Evolutionary conservation across 352 stramenopile species (phyloP).

Genomic region (Globisporangium carolinianum): DNA sequence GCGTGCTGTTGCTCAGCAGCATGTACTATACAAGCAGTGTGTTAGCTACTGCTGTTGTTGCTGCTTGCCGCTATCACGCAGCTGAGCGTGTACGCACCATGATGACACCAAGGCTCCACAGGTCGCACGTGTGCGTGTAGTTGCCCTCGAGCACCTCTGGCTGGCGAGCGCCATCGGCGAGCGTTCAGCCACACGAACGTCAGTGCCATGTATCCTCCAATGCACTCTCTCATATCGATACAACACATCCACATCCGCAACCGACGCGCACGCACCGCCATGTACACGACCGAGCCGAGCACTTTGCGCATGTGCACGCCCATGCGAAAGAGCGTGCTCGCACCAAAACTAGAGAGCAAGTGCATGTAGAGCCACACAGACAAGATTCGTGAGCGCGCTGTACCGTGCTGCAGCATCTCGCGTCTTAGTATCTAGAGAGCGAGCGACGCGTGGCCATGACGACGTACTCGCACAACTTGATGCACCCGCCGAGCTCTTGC

Average conservation of each 20-base stretch:
- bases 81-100: constrained; percentile 31
- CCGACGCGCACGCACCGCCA: constrained; percentile 40
- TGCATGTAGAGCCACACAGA: neutral
- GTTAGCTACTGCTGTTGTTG: too few species aligned
- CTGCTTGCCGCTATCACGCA: too few species aligned
- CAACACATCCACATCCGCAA: neutral
- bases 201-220: too few species aligned
- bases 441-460: too few species aligned
- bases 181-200: too few species aligned
- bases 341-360: constrained; percentile 44
- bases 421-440: too few species aligned
- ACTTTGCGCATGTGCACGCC: constrained; percentile 75
- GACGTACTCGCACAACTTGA: constrained; percentile 80
- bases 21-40: constrained; percentile 41
- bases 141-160: constrained; percentile 63
- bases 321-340: constrained; percentile 70
- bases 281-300: constrained; percentile 77
- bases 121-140: constrained; percentile 69
- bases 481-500: constrained; percentile 34
- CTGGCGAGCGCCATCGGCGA: constrained; percentile 11
- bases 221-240: neutral
- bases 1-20: constrained; percentile 71
- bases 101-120: constrained; percentile 79
- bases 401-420: neutral
- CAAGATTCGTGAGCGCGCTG: neutral